Conservation (phyloP, 148 eudicot species). For the Bassia scoparia region DNA sequence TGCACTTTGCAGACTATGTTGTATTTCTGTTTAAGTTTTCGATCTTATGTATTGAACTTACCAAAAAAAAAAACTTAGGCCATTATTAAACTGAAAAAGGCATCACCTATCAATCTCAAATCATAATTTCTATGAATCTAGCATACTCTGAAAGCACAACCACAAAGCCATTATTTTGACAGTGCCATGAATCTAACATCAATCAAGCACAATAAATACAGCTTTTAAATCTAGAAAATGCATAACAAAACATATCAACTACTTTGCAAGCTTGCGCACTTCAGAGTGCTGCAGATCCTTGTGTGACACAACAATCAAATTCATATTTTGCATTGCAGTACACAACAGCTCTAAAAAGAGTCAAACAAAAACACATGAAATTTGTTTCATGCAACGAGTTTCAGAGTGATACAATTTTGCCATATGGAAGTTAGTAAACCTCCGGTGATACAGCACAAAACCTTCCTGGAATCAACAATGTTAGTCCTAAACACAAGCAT, state of each 20-base stretch:
- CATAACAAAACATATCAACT: background rate
- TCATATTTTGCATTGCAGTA: background rate
- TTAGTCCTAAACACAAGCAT: background rate
- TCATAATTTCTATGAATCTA: background rate
- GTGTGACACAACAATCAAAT: background rate
- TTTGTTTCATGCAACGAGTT: background rate
- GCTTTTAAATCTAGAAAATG: background rate
- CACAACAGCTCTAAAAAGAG: background rate
- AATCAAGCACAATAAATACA: background rate
- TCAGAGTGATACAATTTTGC: background rate
- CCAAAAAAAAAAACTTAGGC: no score
- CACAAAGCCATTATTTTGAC: background rate
- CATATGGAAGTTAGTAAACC: background rate
- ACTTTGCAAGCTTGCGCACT: background rate
- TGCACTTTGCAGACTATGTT: no score
- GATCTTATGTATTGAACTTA: no score
- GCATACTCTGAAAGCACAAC: background rate
- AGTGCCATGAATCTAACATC: no score
- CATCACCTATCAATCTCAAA: background rate
- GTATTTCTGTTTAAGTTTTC: no score
- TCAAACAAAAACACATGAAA: background rate
- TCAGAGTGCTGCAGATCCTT: background rate
- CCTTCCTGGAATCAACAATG: background rate
- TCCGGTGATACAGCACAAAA: background rate
- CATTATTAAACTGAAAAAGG: background rate